Evolutionary conservation across 192 early-diverging fungal species (phyloP).

Genomic region (Globomyces pollinis-pini): DNA sequence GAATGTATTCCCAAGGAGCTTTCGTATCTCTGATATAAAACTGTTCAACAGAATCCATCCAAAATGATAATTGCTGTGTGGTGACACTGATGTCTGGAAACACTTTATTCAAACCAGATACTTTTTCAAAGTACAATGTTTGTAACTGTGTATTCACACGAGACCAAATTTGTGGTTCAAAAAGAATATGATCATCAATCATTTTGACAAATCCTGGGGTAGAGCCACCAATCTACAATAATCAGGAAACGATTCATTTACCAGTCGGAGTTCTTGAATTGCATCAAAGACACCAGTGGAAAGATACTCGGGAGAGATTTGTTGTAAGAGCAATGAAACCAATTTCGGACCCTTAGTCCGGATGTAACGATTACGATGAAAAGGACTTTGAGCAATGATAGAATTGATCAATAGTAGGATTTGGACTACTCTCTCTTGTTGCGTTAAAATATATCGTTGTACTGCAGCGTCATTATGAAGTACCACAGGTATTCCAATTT

Average conservation of each 20-base stretch:
- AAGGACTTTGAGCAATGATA: constrained; percentile 14
- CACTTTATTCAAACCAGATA: neutral
- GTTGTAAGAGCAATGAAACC: constrained; percentile 23
- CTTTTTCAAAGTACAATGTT: neutral
- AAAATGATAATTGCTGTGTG: neutral
- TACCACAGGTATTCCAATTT: constrained; percentile 35
- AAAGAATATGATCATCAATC: constrained; percentile 1
- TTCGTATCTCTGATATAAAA: neutral
- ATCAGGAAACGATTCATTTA: no score
- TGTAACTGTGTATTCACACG: neutral
- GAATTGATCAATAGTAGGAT: constrained; percentile 29
- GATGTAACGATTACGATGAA: constrained; percentile 25
- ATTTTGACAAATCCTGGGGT: constrained; percentile 4
- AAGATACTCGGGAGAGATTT: constrained; percentile 18
- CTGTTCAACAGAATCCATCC: neutral
- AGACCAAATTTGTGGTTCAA: constrained; percentile 1
- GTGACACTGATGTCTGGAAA: neutral
- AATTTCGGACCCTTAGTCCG: constrained; percentile 28
- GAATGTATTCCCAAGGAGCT: neutral
- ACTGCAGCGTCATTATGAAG: neutral
- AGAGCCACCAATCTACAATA: constrained; percentile 2
- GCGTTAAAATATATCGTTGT: neutral
- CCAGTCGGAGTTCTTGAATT: constrained; percentile 19
- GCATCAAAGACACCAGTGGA: constrained; percentile 27
- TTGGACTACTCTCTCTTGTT: constrained; percentile 3